Base-by-base conservation (phyloP, 345 rosid genomes). In the Barbarea vulgaris region DNA sequence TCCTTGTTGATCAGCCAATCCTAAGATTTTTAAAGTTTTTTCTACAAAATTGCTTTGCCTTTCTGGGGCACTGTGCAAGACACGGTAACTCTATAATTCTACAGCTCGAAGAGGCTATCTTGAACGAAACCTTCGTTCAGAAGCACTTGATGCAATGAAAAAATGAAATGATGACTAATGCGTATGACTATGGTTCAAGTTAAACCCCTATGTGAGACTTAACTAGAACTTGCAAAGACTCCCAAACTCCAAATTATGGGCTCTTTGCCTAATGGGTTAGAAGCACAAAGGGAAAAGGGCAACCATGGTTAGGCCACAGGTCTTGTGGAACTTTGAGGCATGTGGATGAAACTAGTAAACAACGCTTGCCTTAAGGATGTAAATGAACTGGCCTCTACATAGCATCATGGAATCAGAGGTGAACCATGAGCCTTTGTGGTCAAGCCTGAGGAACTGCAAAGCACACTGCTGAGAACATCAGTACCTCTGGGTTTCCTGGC, bases 401-500 rank as follows among this genome's bases (percentile, higher is more conserved):
- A 90, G 84, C 87, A 89, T 78, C 85, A 91, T 60, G 93, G 90
- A 55, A 87, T 77, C 39, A 88, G 85, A 31, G 88, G 86, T 57
- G 88, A 86, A 78, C 76, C 90, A 54, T 86, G 83, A 62, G 93
- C 53, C 51, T 47, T 85, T 82, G 72, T 70, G 73, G 84, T 86
- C 86, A 93, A 85, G 93, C 98, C 97, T 91, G 98, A 73, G 93
- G 96, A 82, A 89, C 91, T 85, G 97, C 98, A 86, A 89, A 94
- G 80, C 94, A 89, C 84, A 91, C 98, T 93, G 98, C 87, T 89
- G 91, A 82, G 87, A 84, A 80, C 82, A 71, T 91, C 81, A 91
- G 89, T 77, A 84, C 57, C 69, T 67, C 74, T 70, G 31, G 27
- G 3, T 73, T 67, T 42, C 51, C 70, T 67, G 0, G 30, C 67